Conservation (phyloP, 2,329 filamentous ascomycete species). For the Sclerotinia glacialis region DNA sequence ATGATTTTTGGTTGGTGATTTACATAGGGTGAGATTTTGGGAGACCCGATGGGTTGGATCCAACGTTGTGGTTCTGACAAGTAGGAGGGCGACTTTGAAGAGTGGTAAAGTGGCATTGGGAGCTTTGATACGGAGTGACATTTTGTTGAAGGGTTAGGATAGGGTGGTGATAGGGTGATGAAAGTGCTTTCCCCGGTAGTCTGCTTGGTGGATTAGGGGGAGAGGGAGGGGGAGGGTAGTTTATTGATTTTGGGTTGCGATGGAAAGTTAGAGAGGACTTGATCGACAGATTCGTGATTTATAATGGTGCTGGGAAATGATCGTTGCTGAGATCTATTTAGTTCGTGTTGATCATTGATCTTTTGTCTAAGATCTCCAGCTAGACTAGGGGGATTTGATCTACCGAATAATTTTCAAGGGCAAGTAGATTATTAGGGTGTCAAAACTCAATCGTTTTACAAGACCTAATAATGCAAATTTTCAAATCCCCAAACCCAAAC, state of each 20-base stretch:
- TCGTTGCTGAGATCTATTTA: slow-evolving; percentile 8
- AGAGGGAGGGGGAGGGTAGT: not conserved
- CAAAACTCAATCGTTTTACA: not conserved
- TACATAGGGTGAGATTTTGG: slow-evolving; percentile 4
- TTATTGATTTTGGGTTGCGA: slow-evolving; percentile 13
- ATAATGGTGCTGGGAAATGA: not conserved
- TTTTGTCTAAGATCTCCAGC: slow-evolving; percentile 10
- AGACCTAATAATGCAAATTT: not conserved
- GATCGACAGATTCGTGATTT: slow-evolving; percentile 11
- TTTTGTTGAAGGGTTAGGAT: not conserved
- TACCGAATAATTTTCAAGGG: not conserved
- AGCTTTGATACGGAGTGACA: not conserved
- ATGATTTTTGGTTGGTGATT: not conserved
- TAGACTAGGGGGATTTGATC: not conserved
- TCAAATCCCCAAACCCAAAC: not conserved
- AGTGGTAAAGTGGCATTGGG: not conserved
- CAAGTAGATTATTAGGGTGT: not conserved
- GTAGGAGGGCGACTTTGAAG: not conserved
- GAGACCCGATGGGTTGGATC: slow-evolving; percentile 21
- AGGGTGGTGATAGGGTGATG: not conserved
- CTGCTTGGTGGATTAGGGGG: not conserved
- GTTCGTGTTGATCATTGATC: not conserved
- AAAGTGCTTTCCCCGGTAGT: not conserved
- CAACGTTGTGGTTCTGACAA: slow-evolving; percentile 14
- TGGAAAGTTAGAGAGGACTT: not conserved